A percentile compares a stretch with the other conserved stretches of the same genome.
Evolutionary conservation across 139 green algal species (phyloP).

Genomic region (Astrephomene gubernaculifera): DNA sequence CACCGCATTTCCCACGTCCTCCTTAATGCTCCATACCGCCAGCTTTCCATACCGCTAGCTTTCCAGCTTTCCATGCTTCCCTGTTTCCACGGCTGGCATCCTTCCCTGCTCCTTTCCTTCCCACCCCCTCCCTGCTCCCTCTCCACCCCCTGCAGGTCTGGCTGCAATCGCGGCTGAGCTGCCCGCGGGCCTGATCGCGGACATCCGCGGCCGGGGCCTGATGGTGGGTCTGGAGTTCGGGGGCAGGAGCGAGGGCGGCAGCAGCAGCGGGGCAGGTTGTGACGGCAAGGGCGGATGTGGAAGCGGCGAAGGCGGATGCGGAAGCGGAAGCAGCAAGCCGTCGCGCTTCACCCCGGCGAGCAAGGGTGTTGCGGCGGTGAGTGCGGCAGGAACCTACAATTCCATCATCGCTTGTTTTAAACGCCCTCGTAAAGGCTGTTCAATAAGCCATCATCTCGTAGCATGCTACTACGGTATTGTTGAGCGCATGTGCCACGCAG

Average conservation of each 20-base stretch:
- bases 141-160: no score
- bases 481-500: not conserved
- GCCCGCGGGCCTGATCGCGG: constrained; percentile 69
- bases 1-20: no score
- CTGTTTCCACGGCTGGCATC: not conserved
- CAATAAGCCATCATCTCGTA: no score
- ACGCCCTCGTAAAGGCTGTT: no score
- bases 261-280: no score
- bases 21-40: no score
- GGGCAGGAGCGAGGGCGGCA: constrained; percentile 34
- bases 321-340: not conserved
- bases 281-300: constrained; percentile 39
- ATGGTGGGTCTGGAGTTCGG: constrained; percentile 89
- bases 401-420: no score
- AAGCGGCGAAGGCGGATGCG: constrained; percentile 47
- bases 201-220: constrained; percentile 83
- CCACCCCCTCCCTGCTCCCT: not conserved
- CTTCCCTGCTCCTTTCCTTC: not conserved
- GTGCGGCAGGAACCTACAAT: no score
- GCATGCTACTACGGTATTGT: not conserved
- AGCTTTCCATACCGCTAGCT: no score
- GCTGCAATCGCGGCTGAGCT: constrained; percentile 46
- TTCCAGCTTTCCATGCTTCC: no score
- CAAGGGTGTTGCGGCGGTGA: constrained; percentile 63
- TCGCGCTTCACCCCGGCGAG: constrained; percentile 17